Conservation (phyloP, 2,329 filamentous ascomycete species). For the Hortaea werneckii region DNA sequence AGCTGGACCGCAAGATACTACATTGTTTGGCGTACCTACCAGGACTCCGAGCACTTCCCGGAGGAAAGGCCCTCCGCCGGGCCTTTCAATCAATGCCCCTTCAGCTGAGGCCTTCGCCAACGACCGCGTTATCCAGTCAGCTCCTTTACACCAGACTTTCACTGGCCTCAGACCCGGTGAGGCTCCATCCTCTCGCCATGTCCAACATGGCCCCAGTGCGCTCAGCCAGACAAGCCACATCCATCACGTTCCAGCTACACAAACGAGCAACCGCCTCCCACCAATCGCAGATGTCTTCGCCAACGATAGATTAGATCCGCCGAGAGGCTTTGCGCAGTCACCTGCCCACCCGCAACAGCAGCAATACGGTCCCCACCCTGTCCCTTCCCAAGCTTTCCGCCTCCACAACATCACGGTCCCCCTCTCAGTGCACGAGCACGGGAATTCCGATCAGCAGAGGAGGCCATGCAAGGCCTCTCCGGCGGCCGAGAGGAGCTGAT, state of each 20-base stretch:
- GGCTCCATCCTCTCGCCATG: conserved; percentile 25
- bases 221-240: conserved; percentile 80
- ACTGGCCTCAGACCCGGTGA: conserved; percentile 71
- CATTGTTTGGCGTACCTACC: conserved; percentile 34
- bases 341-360: conserved; percentile 47
- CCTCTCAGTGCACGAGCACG: conserved; percentile 53
- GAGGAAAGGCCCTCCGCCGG: conserved; percentile 70
- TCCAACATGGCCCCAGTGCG: conserved; percentile 69
- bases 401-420: conserved; percentile 36
- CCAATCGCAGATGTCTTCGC: conserved; percentile 93
- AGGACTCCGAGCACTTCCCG: conserved; percentile 66
- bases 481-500: conserved; percentile 87
- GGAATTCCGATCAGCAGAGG: conserved; percentile 92
- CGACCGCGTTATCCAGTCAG: conserved; percentile 93
- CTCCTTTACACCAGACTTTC: conserved; percentile 88
- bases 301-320: conserved; percentile 53
- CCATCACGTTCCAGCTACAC: conserved; percentile 76
- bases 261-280: conserved; percentile 84
- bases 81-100: conserved; percentile 88
- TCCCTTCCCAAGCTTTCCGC: conserved; percentile 72
- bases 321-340: conserved; percentile 31
- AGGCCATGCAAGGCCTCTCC: conserved; percentile 80
- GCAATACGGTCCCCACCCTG: conserved; percentile 54
- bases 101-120: conserved; percentile 85
- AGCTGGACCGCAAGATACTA: conserved; percentile 27